Conservation (phyloP, 2,329 filamentous ascomycete species). For the Cercospora beticola region DNA sequence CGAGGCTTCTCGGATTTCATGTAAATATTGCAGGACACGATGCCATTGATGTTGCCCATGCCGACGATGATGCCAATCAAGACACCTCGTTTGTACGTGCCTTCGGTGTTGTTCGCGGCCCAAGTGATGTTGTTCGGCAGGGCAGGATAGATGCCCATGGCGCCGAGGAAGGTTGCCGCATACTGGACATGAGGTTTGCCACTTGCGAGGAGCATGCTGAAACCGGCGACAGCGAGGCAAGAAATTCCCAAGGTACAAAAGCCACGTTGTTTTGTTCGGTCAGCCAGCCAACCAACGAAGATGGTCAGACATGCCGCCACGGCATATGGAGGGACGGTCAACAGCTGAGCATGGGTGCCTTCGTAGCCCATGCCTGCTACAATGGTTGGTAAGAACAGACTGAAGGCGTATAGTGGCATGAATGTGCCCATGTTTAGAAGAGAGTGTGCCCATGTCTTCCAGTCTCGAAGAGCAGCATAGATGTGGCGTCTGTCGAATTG, state of each 20-base stretch:
- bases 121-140: constrained; percentile 82
- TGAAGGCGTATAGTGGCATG: constrained; percentile 34
- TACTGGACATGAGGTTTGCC: constrained; percentile 62
- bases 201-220: constrained; percentile 72
- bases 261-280: constrained; percentile 69
- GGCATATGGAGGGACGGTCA: constrained; percentile 74
- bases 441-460: constrained; percentile 72
- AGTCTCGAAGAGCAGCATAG: constrained; percentile 60
- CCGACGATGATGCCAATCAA: constrained; percentile 80
- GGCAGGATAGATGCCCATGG: constrained; percentile 34
- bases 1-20: constrained; percentile 30
- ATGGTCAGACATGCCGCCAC: constrained; percentile 69
- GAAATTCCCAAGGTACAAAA: constrained; percentile 75
- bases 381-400: constrained; percentile 65
- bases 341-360: constrained; percentile 31
- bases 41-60: constrained; percentile 84
- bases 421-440: constrained; percentile 67
- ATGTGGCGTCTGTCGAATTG: constrained; percentile 29
- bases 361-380: constrained; percentile 56
- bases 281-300: constrained; percentile 69
- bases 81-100: constrained; percentile 86
- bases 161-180: constrained; percentile 19
- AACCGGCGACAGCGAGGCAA: constrained; percentile 72
- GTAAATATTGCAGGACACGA: constrained; percentile 82
- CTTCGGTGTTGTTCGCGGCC: constrained; percentile 83